Evolutionary conservation across 1,284 basidiomycete species (phyloP), one percentile per base, ranked within the genome.

Genomic region (Sphagnurus paluster): DNA sequence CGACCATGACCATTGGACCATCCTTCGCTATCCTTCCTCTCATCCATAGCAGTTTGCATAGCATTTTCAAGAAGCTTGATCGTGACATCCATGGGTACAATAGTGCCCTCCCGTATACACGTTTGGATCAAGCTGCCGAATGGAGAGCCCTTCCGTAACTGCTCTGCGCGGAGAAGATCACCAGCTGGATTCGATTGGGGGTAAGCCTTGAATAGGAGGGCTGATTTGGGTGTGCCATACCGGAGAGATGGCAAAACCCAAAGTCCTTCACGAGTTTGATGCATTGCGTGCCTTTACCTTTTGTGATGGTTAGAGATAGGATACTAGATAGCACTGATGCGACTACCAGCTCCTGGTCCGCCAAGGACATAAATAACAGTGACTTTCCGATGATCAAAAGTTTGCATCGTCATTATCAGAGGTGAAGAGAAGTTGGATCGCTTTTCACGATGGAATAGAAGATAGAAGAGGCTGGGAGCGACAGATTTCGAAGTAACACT

Each of bases 281-380:
- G 63, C 94, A 98, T 66, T 99, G 97, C 0, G 97, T 99, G 42
- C 97, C 97, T 69, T 99, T 99, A 55, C 96, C 95, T 94, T 52
- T 56, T 36, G 41, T 19, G 29, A 6, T 50, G 44, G 13, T 51
- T 10, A 44, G 39, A 40, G 50, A 37, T 23, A 20, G 30, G 38
- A 32, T 24, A 47, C 38, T 47, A 32, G 24, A 34, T 16, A 20
- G 11, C 17, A 16, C 44, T 19, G 26, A 35, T 23, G 10, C 54
- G 17, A 58, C 34, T 53, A 85, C 92, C 94, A 56, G 93, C 93
- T 46, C 97, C 97, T 17, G 97, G 97, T 1, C 97, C 97, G 32
- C 97, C 97, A 17, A 99, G 87, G 14, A 99, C 95, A 61, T 93
- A 99, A 58, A 99, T 77, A 50, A 99, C 94, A 19, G 82, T 87